Evolutionary conservation across 768 basidiomycete species (phyloP), one percentile per base, ranked within the genome.

Genomic region (Solioccasus polychromus): DNA sequence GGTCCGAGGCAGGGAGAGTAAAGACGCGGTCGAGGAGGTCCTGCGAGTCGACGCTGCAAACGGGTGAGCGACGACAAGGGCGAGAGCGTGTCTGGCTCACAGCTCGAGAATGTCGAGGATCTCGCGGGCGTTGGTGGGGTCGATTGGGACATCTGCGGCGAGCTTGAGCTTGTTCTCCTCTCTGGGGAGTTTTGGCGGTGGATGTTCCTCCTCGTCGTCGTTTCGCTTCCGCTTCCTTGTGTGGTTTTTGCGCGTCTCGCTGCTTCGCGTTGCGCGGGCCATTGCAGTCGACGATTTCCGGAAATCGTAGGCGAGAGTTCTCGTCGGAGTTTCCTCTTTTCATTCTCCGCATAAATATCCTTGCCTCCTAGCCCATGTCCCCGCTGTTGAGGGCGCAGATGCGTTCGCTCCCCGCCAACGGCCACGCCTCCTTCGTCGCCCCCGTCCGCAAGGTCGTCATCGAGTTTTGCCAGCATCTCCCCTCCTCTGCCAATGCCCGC

Each of bases 391-490:
- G 79, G 29, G 79, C 72, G 0, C 66, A 68, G 49, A 63, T 80
- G 35, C 71, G 76, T 52, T 80, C 89, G 0, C 59, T 62, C 20
- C 84, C 84, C 20, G 77, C 83, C 46, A 92, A 92, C 63, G 89
- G 90, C 2, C 86, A 87, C 60, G 61, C 68, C 34, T 71, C 80
- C 1, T 93, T 86, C 66, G 66, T 90, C 3, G 88, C 91, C 2
- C 82, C 82, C 50, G 73, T 88, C n/a, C 74, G 88, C 45, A 93
- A 92, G 61, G 73, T 95, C 49, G 89, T 95, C 52, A 80, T 95
- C 62, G 88, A 92, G 67, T 94, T 79, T 66, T 92, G 91, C 68
- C 83, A 93, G 58, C 79, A 78, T 43, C 88, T 85, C 79, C 80
- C 85, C 1, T 83, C 88, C 4, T 91, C 88, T 1, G 67, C 75